Conservation (phyloP, 2,329 filamentous ascomycete species). For the Fusarium zealandicum region DNA sequence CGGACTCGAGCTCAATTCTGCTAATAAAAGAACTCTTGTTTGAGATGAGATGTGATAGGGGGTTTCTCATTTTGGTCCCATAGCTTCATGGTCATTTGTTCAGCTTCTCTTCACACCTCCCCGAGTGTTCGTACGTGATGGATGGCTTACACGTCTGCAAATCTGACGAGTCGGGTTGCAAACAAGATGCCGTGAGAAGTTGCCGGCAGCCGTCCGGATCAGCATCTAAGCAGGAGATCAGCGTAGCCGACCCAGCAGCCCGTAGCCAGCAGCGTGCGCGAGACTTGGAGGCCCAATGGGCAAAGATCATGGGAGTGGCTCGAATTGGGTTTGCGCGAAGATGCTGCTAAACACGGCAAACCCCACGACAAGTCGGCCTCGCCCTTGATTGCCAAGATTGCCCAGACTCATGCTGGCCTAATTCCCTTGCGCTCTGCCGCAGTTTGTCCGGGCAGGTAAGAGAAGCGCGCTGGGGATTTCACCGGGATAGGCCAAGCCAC, state of each 20-base stretch:
- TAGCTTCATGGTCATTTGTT: no score
- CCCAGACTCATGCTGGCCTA: no score
- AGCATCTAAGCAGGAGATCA: neutral
- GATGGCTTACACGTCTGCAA: neutral
- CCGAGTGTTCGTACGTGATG: no score
- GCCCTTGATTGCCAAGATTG: no score
- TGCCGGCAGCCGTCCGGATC: neutral
- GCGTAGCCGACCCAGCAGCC: no score
- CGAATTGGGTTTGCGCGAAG: slow-evolving; percentile 6
- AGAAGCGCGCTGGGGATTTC: neutral
- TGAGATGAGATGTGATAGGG: neutral
- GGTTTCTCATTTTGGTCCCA: neutral
- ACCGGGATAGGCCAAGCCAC: neutral
- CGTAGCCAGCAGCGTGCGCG: neutral
- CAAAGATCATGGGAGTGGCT: slow-evolving; percentile 4
- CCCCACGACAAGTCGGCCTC: neutral
- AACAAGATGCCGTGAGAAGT: neutral
- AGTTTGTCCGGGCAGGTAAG: slow-evolving; percentile 1
- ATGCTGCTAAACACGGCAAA: slow-evolving; percentile 1
- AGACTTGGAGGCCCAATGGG: neutral
- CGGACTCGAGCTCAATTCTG: slow-evolving; percentile 13
- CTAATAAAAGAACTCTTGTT: neutral
- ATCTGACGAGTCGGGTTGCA: neutral
- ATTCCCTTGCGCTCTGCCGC: no score
- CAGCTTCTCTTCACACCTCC: no score